Conservation (phyloP, 371 early-diverging fungal genomes). For the Neoconidiobolus thromboides region DNA sequence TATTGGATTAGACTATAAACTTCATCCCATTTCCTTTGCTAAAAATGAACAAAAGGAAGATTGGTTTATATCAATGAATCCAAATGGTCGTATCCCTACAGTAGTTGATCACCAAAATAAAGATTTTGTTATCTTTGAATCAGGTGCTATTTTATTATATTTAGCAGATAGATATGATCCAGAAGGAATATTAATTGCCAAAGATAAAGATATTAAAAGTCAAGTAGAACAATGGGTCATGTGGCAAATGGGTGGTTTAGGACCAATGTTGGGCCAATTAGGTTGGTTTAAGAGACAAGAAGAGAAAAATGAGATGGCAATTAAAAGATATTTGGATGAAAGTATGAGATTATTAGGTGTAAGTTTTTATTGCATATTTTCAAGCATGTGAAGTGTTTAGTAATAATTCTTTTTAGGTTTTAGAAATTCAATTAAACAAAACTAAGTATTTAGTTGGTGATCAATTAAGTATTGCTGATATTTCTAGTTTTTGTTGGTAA, state of each 20-base stretch:
- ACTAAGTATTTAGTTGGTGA: slow-evolving; percentile 17
- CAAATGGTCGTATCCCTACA: slow-evolving; percentile 23
- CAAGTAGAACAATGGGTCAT: slow-evolving; percentile 21
- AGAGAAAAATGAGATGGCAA: slow-evolving; percentile 23
- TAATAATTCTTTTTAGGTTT: slow-evolving; percentile 2
- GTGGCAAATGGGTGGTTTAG: slow-evolving; percentile 22
- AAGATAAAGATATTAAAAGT: slow-evolving; percentile 16
- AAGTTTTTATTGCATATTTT: background rate
- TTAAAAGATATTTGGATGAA: slow-evolving; percentile 23
- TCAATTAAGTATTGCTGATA: slow-evolving; percentile 4
- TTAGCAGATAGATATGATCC: slow-evolving; percentile 27
- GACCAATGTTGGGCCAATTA: slow-evolving; percentile 14
- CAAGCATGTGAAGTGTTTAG: too few relatives aligned
- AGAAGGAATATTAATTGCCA: slow-evolving; percentile 17
- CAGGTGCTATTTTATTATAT: slow-evolving; percentile 29
- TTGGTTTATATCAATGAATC: slow-evolving; percentile 30
- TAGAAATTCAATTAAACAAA: slow-evolving; percentile 9
- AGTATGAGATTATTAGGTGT: slow-evolving; percentile 16
- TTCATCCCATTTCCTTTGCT: slow-evolving; percentile 13
- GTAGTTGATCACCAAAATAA: slow-evolving; percentile 18
- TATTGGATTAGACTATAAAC: slow-evolving; percentile 17
- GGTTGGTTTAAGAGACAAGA: slow-evolving; percentile 21
- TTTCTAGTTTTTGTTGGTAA: slow-evolving; percentile 1
- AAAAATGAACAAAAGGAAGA: slow-evolving; percentile 23
- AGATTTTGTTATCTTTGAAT: slow-evolving; percentile 26